Conservation (phyloP, 176 grass and related monocot species). For the Avena eriantha region DNA sequence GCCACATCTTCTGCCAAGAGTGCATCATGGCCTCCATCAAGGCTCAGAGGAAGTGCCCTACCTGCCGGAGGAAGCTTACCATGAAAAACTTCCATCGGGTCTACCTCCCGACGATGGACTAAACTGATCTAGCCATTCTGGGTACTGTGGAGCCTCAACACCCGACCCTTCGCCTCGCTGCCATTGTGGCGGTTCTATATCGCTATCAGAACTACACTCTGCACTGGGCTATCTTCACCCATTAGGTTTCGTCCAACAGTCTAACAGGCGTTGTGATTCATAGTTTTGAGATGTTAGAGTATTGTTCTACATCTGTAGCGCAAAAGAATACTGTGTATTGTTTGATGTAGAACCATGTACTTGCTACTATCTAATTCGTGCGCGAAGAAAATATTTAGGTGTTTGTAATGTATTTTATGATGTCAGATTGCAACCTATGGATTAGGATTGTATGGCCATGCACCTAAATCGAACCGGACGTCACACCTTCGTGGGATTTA, state of each 20-base stretch:
- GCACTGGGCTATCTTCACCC: conserved; percentile 10
- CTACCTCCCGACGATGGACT: conserved; percentile 68
- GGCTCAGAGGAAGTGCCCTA: conserved; percentile 79
- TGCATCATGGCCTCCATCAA: conserved; percentile 69
- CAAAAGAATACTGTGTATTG: neutral
- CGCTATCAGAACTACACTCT: neutral
- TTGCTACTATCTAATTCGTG: neutral
- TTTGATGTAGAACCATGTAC: neutral
- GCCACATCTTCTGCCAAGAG: conserved; percentile 83
- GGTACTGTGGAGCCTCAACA: neutral
- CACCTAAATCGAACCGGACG: neutral
- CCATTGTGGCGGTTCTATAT: neutral
- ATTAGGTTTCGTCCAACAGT: conserved; percentile 14
- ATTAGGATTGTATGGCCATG: neutral
- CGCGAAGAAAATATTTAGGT: neutral
- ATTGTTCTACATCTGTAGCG: neutral
- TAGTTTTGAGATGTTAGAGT: neutral
- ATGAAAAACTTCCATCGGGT: conserved; percentile 63
- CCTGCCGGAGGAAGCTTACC: conserved; percentile 62
- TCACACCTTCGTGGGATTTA: too few relatives aligned
- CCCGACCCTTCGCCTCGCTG: conserved; percentile 12
- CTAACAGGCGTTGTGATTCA: conserved; percentile 23
- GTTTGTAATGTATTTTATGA: neutral
- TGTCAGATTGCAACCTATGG: neutral
- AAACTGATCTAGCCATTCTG: conserved; percentile 24